Evolutionary conservation across 768 basidiomycete genomes (phyloP).

Genomic region (Russula brevipes): DNA sequence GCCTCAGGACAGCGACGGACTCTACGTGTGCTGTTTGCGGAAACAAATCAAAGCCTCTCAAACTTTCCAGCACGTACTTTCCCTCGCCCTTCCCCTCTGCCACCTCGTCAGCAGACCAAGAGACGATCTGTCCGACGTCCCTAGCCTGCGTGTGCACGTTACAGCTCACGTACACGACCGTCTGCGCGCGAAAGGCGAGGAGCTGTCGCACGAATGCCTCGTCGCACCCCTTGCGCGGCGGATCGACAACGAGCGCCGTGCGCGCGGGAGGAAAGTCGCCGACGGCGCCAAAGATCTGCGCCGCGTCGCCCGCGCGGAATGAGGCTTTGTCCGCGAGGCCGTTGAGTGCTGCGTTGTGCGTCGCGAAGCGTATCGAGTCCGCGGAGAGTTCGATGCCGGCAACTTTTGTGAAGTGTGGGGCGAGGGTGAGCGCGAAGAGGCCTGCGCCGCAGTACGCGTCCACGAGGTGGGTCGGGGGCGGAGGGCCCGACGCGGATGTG

Average conservation of each 20-base stretch:
- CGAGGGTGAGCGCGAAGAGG: conserved; percentile 81
- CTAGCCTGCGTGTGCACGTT: conserved; percentile 92
- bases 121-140: conserved; percentile 71
- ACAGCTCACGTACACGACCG: conserved; percentile 88
- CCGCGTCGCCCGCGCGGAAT: conserved; percentile 80
- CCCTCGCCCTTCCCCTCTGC: conserved; percentile 34
- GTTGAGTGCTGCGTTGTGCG: conserved; percentile 62
- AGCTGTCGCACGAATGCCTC: conserved; percentile 72
- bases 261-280: conserved; percentile 54
- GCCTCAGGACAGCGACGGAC: conserved; percentile 48
- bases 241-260: conserved; percentile 79
- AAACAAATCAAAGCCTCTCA: conserved; percentile 91
- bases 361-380: conserved; percentile 65
- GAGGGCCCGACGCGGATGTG: conserved; percentile 12
- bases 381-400: conserved; percentile 84
- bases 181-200: conserved; percentile 56
- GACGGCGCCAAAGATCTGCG: conserved; percentile 74
- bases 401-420: conserved; percentile 64
- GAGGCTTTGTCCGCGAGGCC: conserved; percentile 48
- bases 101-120: conserved; percentile 38
- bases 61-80: conserved; percentile 71
- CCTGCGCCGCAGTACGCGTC: conserved; percentile 93
- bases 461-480: conserved; percentile 73
- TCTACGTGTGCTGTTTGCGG: conserved; percentile 60
- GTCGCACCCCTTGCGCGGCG: conserved; percentile 94